Conservation (phyloP, 225 moss, liverwort and hornwort species). For the Bryoerythrophyllum caledonicum region DNA sequence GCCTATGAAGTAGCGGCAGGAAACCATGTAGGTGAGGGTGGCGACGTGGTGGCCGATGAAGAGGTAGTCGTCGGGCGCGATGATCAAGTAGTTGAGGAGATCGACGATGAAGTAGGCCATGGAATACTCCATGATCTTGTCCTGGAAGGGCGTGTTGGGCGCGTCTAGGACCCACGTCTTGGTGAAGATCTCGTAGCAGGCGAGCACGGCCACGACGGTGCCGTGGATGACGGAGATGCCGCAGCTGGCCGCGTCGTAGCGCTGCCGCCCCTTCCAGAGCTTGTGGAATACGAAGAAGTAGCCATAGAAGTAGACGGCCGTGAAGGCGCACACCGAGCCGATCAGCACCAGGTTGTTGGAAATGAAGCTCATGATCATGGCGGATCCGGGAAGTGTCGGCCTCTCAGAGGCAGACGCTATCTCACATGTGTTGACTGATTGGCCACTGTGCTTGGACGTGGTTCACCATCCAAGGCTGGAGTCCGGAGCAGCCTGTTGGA, state of each 20-base stretch:
- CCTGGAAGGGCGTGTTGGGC: conserved; percentile 63
- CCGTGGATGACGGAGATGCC: conserved; percentile 86
- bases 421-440: neutral
- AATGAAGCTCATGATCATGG: conserved; percentile 47
- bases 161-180: conserved; percentile 71
- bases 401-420: conserved; percentile 30
- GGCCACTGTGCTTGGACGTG: neutral
- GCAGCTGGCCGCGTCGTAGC: conserved; percentile 96
- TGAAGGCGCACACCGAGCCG: conserved; percentile 47
- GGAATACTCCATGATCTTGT: conserved; percentile 95
- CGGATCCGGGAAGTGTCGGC: neutral
- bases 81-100: conserved; percentile 75
- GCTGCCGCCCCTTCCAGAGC: conserved; percentile 70
- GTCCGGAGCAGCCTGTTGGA: neutral
- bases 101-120: conserved; percentile 98
- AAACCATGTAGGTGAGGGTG: conserved; percentile 94
- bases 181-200: conserved; percentile 55
- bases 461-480: conserved; percentile 23
- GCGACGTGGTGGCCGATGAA: conserved; percentile 97
- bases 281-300: conserved; percentile 65
- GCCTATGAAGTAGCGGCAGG: conserved; percentile 69
- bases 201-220: conserved; percentile 58
- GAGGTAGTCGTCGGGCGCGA: conserved; percentile 83
- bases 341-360: conserved; percentile 45
- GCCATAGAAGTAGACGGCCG: conserved; percentile 64